Base-by-base conservation (phyloP, 2,329 filamentous ascomycete genomes). In the Hirsutella rhossiliensis region DNA sequence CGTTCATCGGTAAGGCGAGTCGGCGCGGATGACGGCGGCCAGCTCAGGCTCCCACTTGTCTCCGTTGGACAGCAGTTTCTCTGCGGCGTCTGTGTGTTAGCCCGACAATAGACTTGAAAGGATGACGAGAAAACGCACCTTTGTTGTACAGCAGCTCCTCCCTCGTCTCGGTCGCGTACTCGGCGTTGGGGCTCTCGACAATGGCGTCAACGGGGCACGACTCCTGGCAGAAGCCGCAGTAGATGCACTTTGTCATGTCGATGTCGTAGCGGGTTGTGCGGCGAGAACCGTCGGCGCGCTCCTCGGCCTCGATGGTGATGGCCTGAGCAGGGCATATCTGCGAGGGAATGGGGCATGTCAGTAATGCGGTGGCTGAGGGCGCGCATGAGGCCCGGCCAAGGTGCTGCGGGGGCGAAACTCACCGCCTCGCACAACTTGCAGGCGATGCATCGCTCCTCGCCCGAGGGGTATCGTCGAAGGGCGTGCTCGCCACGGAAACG, bases 201-300 rank as follows among this genome's bases (percentile, higher is more conserved):
- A 78, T 98, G 47, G 92, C 92, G 68, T 98, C 92, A 44, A 98
- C 92, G 38, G 92, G 92, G 71, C 92, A 98, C 52, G 87, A 94
- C 74, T 98, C 92, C 73, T 96, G 90, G 78, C 92, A 97, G 72
- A 94, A 94, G 42, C 92, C 92, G 66, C 92, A 97, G 80, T 97
- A 98, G 68, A 98, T 98, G 73, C 92, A 98, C 77, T 98, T 98
- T 60, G 92, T 97, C 92, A 98, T 98, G 70, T 98, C 92, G 62
- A 98, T 96, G 65, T 98, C 92, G 71, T 98, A 98, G 63, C 90
- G 82, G 47, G 90, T 96, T 42, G 92, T 98, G 62, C 92, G 81
- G 67, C 92, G 82, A 60, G 87, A 94, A 51, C 92, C 92, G 59
- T 98, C 92, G 60, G 86, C 87, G 62, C 92, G 88, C 75, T 98